Base-by-base conservation (phyloP, 345 rosid genomes). In the Aegle marmelos region DNA sequence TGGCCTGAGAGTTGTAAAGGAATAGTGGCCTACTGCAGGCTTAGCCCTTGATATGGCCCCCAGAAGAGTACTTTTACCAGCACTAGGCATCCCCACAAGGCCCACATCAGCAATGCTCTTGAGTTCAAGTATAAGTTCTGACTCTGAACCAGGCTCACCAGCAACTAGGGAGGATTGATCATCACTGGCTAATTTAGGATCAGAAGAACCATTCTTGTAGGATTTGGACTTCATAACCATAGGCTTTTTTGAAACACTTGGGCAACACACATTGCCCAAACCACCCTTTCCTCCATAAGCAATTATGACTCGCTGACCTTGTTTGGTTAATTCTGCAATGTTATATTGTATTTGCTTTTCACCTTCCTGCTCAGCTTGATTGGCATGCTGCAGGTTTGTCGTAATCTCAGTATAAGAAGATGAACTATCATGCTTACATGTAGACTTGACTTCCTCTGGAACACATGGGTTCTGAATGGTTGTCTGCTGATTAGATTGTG, bases 71-170 rank as follows among this genome's bases (percentile, higher is more conserved):
- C 98, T 95, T 84, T 95, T 95, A 62, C 98, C 98, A 7, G 97
- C 98, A 78, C 91, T 95, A 71, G 99, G 98, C 95, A 95, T 88
- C 21, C 99, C 99, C 1, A 95, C 98, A 48, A 93, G 91, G n/a
- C 99, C 97, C 70, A 95, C 98, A 64, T 95, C 99, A 2, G 99
- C 98, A 16, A 95, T 94, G 87, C 95, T 94, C 83, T 95, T 95
- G 68, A 94, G 92, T 80, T 95, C 99, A 66, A 95, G 79, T 65
- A 94, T 81, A 72, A 92, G 78, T 64, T 87, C 76, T 63, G 94
- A 83, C 76, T 91, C 92, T 1, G 93, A 86, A 66, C 97, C 98
- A 13, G 86, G 94, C 9, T 72, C 75, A 50, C 99, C 98, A 7
- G 81, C 76, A 80, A 79, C 85, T 22, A 80, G 71, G 7, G 92